A percentile compares a stretch with the other conserved stretches of the same genome.
Conservation (phyloP, 495 filamentous ascomycete genomes). For the Hypoxylon rickii region DNA sequence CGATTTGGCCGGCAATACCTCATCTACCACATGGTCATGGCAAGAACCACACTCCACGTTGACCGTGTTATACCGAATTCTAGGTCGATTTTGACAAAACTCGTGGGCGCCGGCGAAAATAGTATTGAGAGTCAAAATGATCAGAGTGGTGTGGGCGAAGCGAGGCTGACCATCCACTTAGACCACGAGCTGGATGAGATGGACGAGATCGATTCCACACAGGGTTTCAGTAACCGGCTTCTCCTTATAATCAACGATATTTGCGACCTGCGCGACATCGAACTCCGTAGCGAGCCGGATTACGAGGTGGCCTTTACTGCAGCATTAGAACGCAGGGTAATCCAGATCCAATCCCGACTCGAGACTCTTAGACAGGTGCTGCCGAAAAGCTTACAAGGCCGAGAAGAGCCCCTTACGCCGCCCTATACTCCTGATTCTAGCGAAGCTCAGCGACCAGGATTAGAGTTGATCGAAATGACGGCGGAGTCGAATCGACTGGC, state of each 20-base stretch:
- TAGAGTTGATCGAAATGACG: conserved; percentile 2
- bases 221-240: conserved; percentile 5
- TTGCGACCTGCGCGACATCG: conserved; percentile 5
- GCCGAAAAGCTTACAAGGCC: no score
- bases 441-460: not conserved
- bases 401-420: no score
- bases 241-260: conserved; percentile 7
- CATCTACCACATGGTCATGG: conserved; percentile 5
- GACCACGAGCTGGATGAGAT: not conserved
- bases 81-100: not conserved
- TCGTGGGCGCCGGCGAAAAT: not conserved
- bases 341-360: not conserved
- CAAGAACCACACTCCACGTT: conserved; percentile 2
- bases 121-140: not conserved
- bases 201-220: conserved; percentile 4
- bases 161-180: no score
- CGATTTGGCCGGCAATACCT: conserved; percentile 5
- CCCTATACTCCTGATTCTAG: no score
- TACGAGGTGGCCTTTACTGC: not conserved
- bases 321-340: not conserved
- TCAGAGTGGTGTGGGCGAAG: not conserved
- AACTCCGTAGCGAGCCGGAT: not conserved
- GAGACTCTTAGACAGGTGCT: not conserved
- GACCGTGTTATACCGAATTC: conserved; percentile 1
- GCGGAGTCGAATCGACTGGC: conserved; percentile 4